phyloP scores from a whole-genome alignment of 257 asterid genomes.

The Lantana camara region DNA sequence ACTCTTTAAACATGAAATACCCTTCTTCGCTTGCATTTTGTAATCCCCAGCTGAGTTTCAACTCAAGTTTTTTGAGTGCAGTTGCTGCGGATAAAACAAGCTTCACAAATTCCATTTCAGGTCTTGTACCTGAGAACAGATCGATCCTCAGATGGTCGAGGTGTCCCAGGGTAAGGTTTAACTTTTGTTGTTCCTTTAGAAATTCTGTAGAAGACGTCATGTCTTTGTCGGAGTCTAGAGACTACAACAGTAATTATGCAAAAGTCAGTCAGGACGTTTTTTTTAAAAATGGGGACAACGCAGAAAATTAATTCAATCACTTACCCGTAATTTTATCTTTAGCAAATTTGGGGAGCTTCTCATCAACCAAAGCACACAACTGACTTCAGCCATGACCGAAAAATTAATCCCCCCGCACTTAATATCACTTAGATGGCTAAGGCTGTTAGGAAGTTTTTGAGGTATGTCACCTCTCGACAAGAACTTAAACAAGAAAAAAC shows the following conservation, averaged over 20 bases:
- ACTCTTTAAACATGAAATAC: background rate
- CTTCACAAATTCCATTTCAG: constrained; percentile 12
- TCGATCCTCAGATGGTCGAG: background rate
- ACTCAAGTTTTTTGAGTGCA: background rate
- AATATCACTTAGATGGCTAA: background rate
- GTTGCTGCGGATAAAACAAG: background rate
- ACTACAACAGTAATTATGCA: background rate
- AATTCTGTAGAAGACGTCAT: background rate
- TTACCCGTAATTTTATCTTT: background rate
- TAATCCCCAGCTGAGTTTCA: background rate
- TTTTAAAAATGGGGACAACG: background rate
- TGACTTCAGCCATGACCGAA: background rate
- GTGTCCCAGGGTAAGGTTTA: background rate
- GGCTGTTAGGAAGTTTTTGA: background rate
- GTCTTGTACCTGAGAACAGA: background rate
- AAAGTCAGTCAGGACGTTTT: background rate
- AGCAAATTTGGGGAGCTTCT: constrained; percentile 10
- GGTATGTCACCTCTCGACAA: background rate
- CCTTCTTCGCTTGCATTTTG: background rate
- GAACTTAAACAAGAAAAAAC: background rate
- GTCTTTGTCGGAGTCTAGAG: background rate
- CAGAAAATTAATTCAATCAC: background rate
- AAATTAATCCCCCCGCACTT: too few relatives aligned
- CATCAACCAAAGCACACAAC: background rate
- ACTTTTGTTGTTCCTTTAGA: background rate